phyloP scores from a whole-genome alignment of 176 grass and related monocot species.

The Hordeum marinum region DNA sequence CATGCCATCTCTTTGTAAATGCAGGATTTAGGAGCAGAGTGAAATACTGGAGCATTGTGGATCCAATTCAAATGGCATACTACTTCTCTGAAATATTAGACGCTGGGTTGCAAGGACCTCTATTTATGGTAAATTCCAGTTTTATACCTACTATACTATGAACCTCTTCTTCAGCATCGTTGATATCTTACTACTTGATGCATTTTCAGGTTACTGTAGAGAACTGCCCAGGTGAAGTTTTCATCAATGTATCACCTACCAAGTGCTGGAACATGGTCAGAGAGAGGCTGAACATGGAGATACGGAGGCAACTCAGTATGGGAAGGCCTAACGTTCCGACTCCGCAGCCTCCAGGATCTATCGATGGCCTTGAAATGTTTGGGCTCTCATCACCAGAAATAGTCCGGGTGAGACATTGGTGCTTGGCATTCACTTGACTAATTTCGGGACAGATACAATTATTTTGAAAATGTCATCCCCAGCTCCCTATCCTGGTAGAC shows the following conservation, averaged over 20 bases:
- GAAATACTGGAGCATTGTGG: conserved; percentile 67
- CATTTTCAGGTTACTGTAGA: conserved; percentile 73
- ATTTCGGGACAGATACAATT: not conserved
- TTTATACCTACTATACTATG: not conserved
- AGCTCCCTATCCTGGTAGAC: not conserved
- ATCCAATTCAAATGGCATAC: conserved; percentile 70
- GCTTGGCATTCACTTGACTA: conserved; percentile 9
- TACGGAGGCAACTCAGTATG: conserved; percentile 60
- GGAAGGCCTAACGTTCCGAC: conserved; percentile 57
- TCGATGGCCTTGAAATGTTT: conserved; percentile 92
- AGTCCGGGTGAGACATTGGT: conserved; percentile 51
- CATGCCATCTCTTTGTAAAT: conserved; percentile 27
- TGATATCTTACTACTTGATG: conserved; percentile 25
- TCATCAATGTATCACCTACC: conserved; percentile 56
- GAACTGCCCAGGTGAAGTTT: conserved; percentile 70
- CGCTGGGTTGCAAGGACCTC: conserved; percentile 61
- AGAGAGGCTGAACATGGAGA: conserved; percentile 88
- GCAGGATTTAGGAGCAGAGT: conserved; percentile 94
- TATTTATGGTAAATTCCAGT: conserved; percentile 72
- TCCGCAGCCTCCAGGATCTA: conserved; percentile 79
- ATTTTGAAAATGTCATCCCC: not conserved
- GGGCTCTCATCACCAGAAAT: conserved; percentile 62
- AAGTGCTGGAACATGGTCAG: conserved; percentile 95
- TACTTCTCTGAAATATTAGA: conserved; percentile 93
- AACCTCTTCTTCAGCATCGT: conserved; percentile 24